These are phyloP conservation scores for Pogostemon cablin DNA, from an alignment of 257 asterid genomes.

Conservation along the genomic window DNA sequence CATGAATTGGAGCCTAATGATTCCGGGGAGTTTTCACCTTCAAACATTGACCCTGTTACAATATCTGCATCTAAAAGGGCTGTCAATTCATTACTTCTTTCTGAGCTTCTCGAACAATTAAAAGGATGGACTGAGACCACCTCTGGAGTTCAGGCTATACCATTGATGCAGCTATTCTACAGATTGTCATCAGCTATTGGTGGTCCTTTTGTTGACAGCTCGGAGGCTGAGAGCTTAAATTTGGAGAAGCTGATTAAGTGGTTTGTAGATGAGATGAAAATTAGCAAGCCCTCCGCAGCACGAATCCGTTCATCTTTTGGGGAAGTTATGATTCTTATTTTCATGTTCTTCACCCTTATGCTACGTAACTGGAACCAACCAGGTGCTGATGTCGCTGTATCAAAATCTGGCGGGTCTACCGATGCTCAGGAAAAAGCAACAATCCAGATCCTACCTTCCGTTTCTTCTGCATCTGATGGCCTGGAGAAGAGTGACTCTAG, in stretches of 20 bases:
- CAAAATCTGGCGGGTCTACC: conserved; percentile 59
- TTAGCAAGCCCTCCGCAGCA: conserved; percentile 63
- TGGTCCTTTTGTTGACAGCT: conserved; percentile 80
- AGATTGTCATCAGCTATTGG: conserved; percentile 94
- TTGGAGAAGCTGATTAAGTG: conserved; percentile 86
- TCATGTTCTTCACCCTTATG: conserved; percentile 97
- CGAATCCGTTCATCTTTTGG: conserved; percentile 82
- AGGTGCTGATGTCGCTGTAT: conserved; percentile 66
- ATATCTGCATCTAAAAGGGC: conserved; percentile 97
- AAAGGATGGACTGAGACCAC: conserved; percentile 96
- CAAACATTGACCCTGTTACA: conserved; percentile 82
- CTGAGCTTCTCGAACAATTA: conserved; percentile 94
- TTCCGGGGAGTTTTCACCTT: conserved; percentile 73
- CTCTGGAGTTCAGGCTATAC: conserved; percentile 87
- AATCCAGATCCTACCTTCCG: conserved; percentile 47
- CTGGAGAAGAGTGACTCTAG: conserved; percentile 66
- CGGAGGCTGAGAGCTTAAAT: conserved; percentile 72
- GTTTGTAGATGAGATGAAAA: conserved; percentile 85
- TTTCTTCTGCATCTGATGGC: conserved; percentile 60
- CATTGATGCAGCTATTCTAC: conserved; percentile 93
- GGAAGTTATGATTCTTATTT: conserved; percentile 79
- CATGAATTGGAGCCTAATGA: conserved; percentile 82
- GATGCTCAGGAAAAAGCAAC: conserved; percentile 71
- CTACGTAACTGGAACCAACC: conserved; percentile 99
- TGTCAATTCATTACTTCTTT: conserved; percentile 86